A percentile compares a stretch with the other conserved stretches of the same genome.
phyloP scores from a whole-genome alignment of 2,329 filamentous ascomycete genomes.

The Coniella vitis region DNA sequence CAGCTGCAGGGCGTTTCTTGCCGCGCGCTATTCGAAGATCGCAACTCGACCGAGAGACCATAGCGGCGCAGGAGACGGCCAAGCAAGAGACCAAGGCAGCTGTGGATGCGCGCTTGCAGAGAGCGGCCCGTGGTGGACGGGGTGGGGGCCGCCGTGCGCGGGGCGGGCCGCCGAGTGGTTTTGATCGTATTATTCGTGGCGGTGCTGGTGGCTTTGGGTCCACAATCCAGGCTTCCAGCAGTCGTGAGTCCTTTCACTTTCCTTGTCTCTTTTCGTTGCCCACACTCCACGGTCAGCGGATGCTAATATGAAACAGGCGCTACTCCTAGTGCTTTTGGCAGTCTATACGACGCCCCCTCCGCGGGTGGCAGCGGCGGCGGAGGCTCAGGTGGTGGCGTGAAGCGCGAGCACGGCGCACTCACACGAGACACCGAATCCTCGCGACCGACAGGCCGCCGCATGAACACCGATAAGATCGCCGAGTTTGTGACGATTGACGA shows the following conservation, averaged over 20 bases:
- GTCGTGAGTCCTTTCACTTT: constrained; percentile 1
- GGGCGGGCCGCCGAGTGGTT: constrained; percentile 19
- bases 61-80: constrained; percentile 28
- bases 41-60: constrained; percentile 29
- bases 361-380: constrained; percentile 1
- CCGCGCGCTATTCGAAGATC: constrained; percentile 28
- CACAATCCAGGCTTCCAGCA: constrained; percentile 9
- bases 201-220: constrained; percentile 11
- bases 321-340: constrained; percentile 5
- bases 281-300: too few relatives aligned
- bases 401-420: constrained; percentile 6
- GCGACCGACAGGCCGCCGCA: constrained; percentile 14
- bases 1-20: constrained; percentile 21
- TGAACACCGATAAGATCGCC: constrained; percentile 16
- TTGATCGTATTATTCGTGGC: constrained; percentile 11
- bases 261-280: not conserved
- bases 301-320: constrained; percentile 7
- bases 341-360: constrained; percentile 13
- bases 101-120: constrained; percentile 22
- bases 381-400: constrained; percentile 5
- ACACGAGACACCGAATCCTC: constrained; percentile 8
- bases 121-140: constrained; percentile 19
- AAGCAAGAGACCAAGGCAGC: constrained; percentile 25
- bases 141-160: constrained; percentile 21
- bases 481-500: constrained; percentile 13